phyloP scores from a whole-genome alignment of 2,329 filamentous ascomycete species.

The Aotearoamyces nothofagi region DNA sequence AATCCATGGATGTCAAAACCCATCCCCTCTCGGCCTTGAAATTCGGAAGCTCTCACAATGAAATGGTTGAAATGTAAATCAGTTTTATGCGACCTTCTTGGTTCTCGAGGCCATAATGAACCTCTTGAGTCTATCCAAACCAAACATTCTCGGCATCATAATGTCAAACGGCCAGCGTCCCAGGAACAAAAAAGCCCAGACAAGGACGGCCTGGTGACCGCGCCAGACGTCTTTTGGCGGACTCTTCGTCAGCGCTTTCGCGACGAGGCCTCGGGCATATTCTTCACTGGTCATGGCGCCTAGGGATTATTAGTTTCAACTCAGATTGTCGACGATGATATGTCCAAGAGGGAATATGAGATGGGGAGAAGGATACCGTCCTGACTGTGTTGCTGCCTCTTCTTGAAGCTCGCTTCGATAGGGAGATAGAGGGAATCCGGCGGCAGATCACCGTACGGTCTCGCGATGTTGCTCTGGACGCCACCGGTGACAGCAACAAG shows the following conservation, averaged over 20 bases:
- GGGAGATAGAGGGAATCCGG: conserved; percentile 4
- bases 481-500: conserved; percentile 5
- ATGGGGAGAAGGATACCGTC: too few relatives aligned
- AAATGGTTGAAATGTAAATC: too few relatives aligned
- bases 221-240: conserved; percentile 13
- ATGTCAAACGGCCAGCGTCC: too few relatives aligned
- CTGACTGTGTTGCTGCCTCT: conserved; percentile 2
- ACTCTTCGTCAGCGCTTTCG: conserved; percentile 4
- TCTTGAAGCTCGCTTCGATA: background rate
- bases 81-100: too few relatives aligned
- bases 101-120: too few relatives aligned
- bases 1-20: too few relatives aligned
- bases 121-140: background rate
- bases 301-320: background rate
- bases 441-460: conserved; percentile 1
- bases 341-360: too few relatives aligned
- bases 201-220: conserved; percentile 1
- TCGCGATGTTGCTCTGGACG: conserved; percentile 3
- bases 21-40: too few relatives aligned
- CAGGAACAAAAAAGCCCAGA: conserved; percentile 3
- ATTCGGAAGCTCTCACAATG: too few relatives aligned
- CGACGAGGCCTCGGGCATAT: conserved; percentile 10
- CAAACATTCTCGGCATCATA: conserved; percentile 3
- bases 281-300: conserved; percentile 6
- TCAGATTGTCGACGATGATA: too few relatives aligned